Conservation (phyloP, 129 eudicot genomes). For the Saussurea involucrata region DNA sequence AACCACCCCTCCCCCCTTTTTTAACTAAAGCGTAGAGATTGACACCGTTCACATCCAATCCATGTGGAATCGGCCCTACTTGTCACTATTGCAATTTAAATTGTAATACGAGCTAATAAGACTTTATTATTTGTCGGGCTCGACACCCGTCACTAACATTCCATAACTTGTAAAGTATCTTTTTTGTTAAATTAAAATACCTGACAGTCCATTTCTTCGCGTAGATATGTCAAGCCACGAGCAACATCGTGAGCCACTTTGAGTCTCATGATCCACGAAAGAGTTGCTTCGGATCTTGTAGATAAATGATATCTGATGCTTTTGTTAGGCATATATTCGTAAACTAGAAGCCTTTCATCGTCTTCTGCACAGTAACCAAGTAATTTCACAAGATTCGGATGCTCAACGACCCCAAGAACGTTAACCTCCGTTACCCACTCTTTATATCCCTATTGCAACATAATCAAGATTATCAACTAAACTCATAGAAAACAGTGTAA, state of each 20-base stretch:
- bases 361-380: slow-evolving; percentile 83
- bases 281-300: slow-evolving; percentile 40
- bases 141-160: no score
- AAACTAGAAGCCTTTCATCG: slow-evolving; percentile 63
- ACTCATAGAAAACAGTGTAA: background rate
- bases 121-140: no score
- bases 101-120: no score
- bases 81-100: no score
- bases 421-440: slow-evolving; percentile 86
- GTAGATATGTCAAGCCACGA: slow-evolving; percentile 76
- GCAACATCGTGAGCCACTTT: slow-evolving; percentile 91
- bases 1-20: no score
- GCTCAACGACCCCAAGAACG: slow-evolving; percentile 67
- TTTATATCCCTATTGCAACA: slow-evolving; percentile 60
- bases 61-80: no score
- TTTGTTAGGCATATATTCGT: slow-evolving; percentile 74
- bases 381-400: slow-evolving; percentile 76
- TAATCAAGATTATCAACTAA: background rate
- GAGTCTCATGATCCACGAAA: slow-evolving; percentile 75
- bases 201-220: slow-evolving; percentile 87
- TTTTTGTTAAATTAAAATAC: slow-evolving; percentile 50
- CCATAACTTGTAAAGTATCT: background rate
- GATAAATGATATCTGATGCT: slow-evolving; percentile 83
- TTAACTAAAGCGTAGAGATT: no score
- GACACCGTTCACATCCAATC: no score